phyloP scores from a whole-genome alignment of 768 basidiomycete species.

The Suillus subalutaceus region DNA sequence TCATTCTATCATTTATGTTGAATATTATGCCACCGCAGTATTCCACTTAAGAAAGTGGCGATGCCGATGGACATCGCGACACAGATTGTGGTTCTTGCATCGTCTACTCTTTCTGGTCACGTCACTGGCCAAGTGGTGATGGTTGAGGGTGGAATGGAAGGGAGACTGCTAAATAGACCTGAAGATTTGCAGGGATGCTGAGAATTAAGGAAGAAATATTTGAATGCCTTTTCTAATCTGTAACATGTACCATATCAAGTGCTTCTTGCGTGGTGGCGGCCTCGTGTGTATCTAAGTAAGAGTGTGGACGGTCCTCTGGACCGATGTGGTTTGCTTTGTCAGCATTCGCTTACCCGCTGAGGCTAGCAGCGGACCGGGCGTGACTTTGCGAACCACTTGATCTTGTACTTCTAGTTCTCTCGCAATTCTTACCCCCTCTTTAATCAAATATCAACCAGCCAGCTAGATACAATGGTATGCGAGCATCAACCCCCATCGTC shows the following conservation, averaged over 20 bases:
- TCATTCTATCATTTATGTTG: too few species aligned
- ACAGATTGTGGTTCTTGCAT: conserved; percentile 65
- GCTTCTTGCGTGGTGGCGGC: background rate
- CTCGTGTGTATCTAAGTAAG: too few species aligned
- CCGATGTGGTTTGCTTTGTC: background rate
- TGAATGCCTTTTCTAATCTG: background rate
- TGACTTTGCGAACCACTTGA: conserved; percentile 11
- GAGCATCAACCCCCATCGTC: background rate
- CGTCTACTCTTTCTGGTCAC: conserved; percentile 65
- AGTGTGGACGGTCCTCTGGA: too few species aligned
- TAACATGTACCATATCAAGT: background rate
- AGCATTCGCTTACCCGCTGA: background rate
- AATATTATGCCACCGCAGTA: conserved; percentile 41
- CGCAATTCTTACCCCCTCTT: background rate
- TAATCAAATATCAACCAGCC: background rate
- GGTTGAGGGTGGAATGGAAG: conserved; percentile 83
- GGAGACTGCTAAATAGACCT: conserved; percentile 49
- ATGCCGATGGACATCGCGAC: conserved; percentile 63
- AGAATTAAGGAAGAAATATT: background rate
- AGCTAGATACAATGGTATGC: conserved; percentile 8
- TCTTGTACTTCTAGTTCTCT: conserved; percentile 15
- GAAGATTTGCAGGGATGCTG: conserved; percentile 34
- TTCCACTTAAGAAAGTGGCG: conserved; percentile 71
- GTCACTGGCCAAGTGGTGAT: conserved; percentile 71
- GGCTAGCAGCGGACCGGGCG: conserved; percentile 2